Evolutionary conservation across 2,329 filamentous ascomycete genomes (phyloP), one percentile per base, ranked within the genome.

Genomic region (Aspergillus fumigatus): DNA sequence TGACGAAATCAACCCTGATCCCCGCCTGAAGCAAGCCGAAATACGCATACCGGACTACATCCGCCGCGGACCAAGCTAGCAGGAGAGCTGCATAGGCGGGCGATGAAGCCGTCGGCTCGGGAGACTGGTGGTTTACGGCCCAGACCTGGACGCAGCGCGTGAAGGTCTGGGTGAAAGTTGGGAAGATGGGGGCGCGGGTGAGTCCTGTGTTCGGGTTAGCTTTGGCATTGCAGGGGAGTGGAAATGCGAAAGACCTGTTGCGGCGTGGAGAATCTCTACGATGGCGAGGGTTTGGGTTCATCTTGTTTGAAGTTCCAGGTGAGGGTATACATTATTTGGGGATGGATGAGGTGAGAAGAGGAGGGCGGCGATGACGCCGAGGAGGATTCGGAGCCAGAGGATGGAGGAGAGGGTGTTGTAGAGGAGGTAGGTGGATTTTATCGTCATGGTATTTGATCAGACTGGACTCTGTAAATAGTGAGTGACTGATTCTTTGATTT

Each of bases 81-180:
- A 70, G 53, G 66, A 70, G 68, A 7, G 56, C 55, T 7, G 57
- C n/a, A 38, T 69, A 69, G 3, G 59, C 62, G 5, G 51, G 21
- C 1, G 67, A 66, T 1, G 52, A 21, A 3, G 57, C 61, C 4
- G 64, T 65, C 6, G 59, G 52, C 1, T 41, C 38, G 0, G 68
- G 61, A 21, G 63, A 70, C 6, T 58, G 64, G 61, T 66, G 64
- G 32, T 68, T 64, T 19, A 70, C 65, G 26, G 67, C 67, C 66
- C 68, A 70, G 54, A 69, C 67, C 47, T 70, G 68, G n/a, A 68
- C 63, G 55, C 62, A 65, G 50, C 68, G 68, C 17, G 66, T 65
- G 53, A 68, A 70, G 25, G 65, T 61, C 53, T 70, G 67, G 0
- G 66, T 69, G 51, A 69, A 70, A 45, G 67, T 70, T 5, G 66